Evolutionary conservation across 1,139 yeast genomes (phyloP), one percentile per base, ranked within the genome.

Genomic region (Suhomyces atakaporum): DNA sequence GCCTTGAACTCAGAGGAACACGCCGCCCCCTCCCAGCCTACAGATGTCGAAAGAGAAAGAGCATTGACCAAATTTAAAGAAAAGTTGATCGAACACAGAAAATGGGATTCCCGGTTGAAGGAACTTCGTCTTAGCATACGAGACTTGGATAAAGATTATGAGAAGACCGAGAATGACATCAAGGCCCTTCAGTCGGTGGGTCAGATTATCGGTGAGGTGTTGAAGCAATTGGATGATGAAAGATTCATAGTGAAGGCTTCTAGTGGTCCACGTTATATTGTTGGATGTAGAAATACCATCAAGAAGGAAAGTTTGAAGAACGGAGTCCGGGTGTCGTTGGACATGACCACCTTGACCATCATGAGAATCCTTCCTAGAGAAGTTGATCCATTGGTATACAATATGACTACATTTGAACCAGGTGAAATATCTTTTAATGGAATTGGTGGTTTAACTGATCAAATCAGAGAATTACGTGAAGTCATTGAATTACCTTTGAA

Each of bases 291-390:
- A 57, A 89, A 89, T 62, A 86, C 96, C 29, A 88, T 94, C 57
- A 86, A 84, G 58, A 83, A 86, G 54, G 86, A 83, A 30, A 78
- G 76, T 43, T 74, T 94, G 55, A 84, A 87, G 64, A 95, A 90
- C 62, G 98, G 98, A 31, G 92, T 90, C 14, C 78, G 99, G 56
- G 99, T 94, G 33, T 92, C 97, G 13, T 74, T 94, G 49, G 99
- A 94, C 62, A 94, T 94, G 87, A 94, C 98, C 12, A 94, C 99
- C 1, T 75, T 94, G 51, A 94, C 99, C 12, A 92, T 94, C 46
- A 94, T 94, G 99, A 79, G 98, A 55, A 84, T 94, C 35, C 75
- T 94, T 54, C 98, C 99, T 18, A 79, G 99, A 54, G 99, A 94
- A 63, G 97, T 95, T 33, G 98, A 94, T 63, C 99, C 99, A 15